Base-by-base conservation (phyloP, 768 basidiomycete species). In the Lactarius trivialis region DNA sequence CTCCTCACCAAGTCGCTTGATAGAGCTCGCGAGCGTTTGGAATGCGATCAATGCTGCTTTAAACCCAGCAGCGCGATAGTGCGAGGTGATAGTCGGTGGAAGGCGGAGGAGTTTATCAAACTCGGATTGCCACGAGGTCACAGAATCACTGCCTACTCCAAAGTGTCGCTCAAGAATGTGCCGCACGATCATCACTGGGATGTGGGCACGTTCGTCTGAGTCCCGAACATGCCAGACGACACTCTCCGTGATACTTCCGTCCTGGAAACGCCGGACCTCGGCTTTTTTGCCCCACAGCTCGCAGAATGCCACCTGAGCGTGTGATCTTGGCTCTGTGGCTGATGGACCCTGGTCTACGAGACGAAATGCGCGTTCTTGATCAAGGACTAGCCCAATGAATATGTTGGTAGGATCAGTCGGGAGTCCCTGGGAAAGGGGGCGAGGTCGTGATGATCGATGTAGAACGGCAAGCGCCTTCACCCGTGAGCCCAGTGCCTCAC, bases 141-240 rank as follows among this genome's bases (percentile, higher is more conserved):
- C 73, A n/a, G 76, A 76, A n/a, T 74, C 76, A 7, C 72, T 73
- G 12, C 71, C 71, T 53, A 98, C 71, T n/a, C 80, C 81, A 64
- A 95, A 92, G 71, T 98, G 96, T 28, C 80, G 78, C 19, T 78
- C 69, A 11, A 99, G 80, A 43, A 98, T 73, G 74, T 94, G 86
- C 24, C 77, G 75, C 30, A 92, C 84, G 67, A 98, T 83, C 74
- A 82, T 79, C 15, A 78, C 75, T 0, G 93, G 93, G 32, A 98
- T 85, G 64, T 86, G 82, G 0, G 85, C 78, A 30, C 91, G 85
- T 63, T 93, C 91, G 56, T 96, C 93, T 0, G 82, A 79, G 3
- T 83, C 87, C 63, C 83, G 81, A 8, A 92, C 84, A 21, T 97
- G 89, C 97, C 97, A 99, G 3, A 98, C 94, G n/a, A 98, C 93